phyloP scores from a whole-genome alignment of 352 stramenopile species.

The Pythium utonaiense region DNA sequence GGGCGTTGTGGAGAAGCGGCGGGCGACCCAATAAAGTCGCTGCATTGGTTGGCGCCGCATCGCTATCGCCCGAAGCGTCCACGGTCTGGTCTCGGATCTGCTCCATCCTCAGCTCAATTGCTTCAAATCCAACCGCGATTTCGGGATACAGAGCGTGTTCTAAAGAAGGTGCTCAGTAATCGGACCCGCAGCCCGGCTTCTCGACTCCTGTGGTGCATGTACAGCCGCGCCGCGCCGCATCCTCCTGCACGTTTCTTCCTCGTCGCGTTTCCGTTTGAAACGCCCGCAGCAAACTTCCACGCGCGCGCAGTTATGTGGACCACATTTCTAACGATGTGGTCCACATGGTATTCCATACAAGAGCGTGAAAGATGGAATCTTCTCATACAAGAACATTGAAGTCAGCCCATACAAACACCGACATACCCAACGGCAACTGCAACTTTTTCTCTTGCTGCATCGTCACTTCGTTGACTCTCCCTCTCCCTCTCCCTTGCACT shows the following conservation, averaged over 20 bases:
- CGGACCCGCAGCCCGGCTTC: background rate
- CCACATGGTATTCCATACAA: slow-evolving; percentile 1
- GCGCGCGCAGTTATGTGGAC: background rate
- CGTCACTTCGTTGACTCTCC: slow-evolving; percentile 15
- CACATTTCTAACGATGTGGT: background rate
- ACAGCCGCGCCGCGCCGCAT: background rate
- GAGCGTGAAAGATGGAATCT: slow-evolving; percentile 4
- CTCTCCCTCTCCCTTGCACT: slow-evolving; percentile 2
- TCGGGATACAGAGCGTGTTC: background rate
- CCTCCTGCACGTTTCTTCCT: background rate
- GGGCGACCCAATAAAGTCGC: background rate
- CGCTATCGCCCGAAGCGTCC: background rate
- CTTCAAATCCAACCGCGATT: background rate
- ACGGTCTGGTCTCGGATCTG: background rate
- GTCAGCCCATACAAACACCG: slow-evolving; percentile 7
- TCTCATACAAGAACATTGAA: slow-evolving; percentile 24
- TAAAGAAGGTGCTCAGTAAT: background rate
- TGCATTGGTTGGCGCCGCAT: background rate
- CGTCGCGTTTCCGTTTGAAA: slow-evolving; percentile 6
- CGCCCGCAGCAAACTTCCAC: background rate
- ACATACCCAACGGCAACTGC: slow-evolving; percentile 6
- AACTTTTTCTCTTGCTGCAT: slow-evolving; percentile 14
- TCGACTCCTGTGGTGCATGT: background rate
- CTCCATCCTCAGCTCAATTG: background rate
- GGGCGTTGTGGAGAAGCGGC: slow-evolving; percentile 1